These are phyloP conservation scores for Thelonectria discophora DNA, from an alignment of 2,329 filamentous ascomycete species.

Conservation along the genomic window DNA sequence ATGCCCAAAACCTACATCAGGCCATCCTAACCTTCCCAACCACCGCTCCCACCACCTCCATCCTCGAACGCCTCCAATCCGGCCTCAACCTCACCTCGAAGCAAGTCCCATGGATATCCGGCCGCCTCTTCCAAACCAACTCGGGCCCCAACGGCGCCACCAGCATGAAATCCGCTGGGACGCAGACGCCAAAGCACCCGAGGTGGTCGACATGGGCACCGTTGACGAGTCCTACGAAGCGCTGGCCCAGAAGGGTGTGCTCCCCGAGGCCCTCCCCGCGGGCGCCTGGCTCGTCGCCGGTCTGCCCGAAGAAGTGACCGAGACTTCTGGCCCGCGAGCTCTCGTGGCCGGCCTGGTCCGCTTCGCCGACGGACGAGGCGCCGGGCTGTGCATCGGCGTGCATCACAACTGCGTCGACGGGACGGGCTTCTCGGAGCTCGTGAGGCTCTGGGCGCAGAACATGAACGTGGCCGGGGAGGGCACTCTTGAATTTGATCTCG, in stretches of 20 bases:
- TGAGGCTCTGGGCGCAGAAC: constrained; percentile 8
- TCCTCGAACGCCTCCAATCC: background rate
- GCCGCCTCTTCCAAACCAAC: background rate
- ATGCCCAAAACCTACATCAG: constrained; percentile 25
- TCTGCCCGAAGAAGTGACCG: background rate
- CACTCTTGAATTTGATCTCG: background rate
- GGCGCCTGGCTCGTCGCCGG: constrained; percentile 4
- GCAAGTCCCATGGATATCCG: constrained; percentile 15
- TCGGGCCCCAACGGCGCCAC: background rate
- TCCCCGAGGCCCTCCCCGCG: background rate
- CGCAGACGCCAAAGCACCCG: background rate
- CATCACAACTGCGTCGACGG: constrained; percentile 21
- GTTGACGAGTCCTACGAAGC: background rate
- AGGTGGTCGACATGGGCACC: constrained; percentile 1
- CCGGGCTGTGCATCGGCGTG: constrained; percentile 16
- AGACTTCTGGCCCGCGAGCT: background rate
- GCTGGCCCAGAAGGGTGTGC: constrained; percentile 1
- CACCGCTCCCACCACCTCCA: background rate
- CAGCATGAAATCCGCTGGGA: constrained; percentile 13
- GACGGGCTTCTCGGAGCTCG: constrained; percentile 10
- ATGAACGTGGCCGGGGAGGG: background rate
- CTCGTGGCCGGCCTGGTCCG: constrained; percentile 10
- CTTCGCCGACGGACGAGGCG: constrained; percentile 6
- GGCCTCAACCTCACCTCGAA: background rate
- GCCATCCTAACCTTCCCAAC: constrained; percentile 16